phyloP scores from a whole-genome alignment of 371 early-diverging fungal species.

The Lichtheimia hyalospora region DNA sequence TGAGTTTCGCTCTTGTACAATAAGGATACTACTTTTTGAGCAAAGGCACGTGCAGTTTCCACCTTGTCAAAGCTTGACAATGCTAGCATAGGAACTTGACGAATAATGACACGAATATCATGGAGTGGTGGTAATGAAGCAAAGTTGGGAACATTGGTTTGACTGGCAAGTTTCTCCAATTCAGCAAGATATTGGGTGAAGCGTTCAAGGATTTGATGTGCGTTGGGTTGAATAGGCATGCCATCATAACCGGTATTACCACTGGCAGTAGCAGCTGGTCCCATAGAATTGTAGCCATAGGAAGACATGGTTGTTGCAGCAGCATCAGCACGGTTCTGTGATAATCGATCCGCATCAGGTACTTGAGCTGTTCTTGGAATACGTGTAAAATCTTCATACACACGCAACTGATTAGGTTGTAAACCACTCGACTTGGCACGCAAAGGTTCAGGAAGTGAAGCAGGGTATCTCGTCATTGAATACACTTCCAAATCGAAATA shows the following conservation, averaged over 20 bases:
- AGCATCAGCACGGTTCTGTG: background rate
- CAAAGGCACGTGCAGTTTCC: constrained; percentile 77
- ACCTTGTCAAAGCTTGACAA: constrained; percentile 71
- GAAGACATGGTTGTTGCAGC: background rate
- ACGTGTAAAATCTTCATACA: constrained; percentile 75
- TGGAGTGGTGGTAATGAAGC: constrained; percentile 75
- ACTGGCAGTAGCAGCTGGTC: background rate
- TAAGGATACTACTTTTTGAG: constrained; percentile 84
- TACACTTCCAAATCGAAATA: constrained; percentile 85
- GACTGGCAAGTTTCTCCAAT: constrained; percentile 69
- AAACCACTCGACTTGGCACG: constrained; percentile 83
- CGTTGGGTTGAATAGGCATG: constrained; percentile 11
- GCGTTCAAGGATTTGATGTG: constrained; percentile 67
- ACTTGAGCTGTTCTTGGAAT: constrained; percentile 31
- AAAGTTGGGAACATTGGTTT: constrained; percentile 57
- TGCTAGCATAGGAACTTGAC: constrained; percentile 69
- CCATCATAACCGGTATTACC: background rate
- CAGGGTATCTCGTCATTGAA: constrained; percentile 71
- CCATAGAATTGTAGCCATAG: background rate
- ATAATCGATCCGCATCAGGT: background rate
- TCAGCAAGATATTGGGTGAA: constrained; percentile 71
- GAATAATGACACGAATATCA: constrained; percentile 71
- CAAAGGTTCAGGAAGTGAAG: constrained; percentile 82
- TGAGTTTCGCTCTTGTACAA: constrained; percentile 78
- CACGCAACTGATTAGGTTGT: constrained; percentile 70